Conservation (phyloP, 257 asterid genomes). For the Solanum bukasovii region DNA sequence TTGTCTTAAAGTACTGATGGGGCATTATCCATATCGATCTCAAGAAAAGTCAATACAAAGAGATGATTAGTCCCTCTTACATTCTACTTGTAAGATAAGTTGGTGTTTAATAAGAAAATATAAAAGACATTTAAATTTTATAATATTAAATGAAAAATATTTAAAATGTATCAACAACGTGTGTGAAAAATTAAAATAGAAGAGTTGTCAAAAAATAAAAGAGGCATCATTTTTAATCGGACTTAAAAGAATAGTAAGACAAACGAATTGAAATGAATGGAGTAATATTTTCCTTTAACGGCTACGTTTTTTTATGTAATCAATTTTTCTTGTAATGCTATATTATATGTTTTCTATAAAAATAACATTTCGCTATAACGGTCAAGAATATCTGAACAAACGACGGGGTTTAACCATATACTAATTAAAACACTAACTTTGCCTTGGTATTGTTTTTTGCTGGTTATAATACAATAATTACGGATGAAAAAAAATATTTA, state of each 20-base stretch:
- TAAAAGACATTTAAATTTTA: background rate
- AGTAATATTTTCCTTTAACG: background rate
- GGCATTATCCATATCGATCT: background rate
- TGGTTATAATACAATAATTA: background rate
- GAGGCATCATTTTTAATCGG: background rate
- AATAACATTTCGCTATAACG: background rate
- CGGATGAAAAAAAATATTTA: too few relatives aligned
- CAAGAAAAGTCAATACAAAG: background rate
- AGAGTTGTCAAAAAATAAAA: too few relatives aligned
- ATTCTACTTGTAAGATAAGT: background rate
- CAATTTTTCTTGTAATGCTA: background rate
- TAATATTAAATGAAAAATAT: background rate
- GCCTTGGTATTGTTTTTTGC: background rate
- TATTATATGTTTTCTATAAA: too few relatives aligned
- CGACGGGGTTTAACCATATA: background rate
- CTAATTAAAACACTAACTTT: background rate
- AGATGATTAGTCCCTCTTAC: background rate
- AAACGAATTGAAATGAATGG: too few relatives aligned
- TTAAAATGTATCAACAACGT: background rate
- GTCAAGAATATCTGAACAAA: background rate
- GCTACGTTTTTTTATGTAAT: too few relatives aligned
- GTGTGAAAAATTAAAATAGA: too few relatives aligned
- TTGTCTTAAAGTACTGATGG: background rate
- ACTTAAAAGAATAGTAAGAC: too few relatives aligned
- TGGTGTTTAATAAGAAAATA: background rate